Evolutionary conservation across 192 early-diverging fungal genomes (phyloP).

Genomic region (Neocallimastix lanati): DNA sequence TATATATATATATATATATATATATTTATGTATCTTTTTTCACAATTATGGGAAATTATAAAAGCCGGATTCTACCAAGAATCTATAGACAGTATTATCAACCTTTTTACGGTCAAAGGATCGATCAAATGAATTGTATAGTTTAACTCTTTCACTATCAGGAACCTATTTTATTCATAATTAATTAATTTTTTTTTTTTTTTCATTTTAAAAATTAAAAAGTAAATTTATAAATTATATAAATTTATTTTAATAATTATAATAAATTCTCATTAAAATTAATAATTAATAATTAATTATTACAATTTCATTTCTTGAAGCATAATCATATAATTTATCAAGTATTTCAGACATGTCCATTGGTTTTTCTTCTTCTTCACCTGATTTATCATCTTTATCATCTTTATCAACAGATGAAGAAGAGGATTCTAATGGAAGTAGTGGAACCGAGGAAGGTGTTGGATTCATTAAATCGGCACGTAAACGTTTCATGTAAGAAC

Average conservation of each 20-base stretch:
- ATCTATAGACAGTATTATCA: neutral
- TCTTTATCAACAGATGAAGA: neutral
- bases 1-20: too few species aligned
- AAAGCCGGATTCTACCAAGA: neutral
- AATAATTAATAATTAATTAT: neutral
- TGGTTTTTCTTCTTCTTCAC: neutral
- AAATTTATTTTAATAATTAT: too few species aligned
- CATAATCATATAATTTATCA: constrained; percentile 9
- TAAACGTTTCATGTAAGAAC: constrained; percentile 8
- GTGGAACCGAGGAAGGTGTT: neutral
- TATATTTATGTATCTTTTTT: too few species aligned
- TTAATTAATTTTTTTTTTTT: too few species aligned
- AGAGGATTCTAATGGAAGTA: neutral
- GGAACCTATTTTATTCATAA: constrained; percentile 10
- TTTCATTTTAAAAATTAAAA: too few species aligned
- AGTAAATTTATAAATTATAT: too few species aligned
- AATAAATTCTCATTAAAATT: neutral
- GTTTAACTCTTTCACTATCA: constrained; percentile 11
- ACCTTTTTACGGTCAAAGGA: constrained; percentile 9
- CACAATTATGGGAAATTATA: neutral
- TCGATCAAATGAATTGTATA: constrained; percentile 24
- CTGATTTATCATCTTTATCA: neutral
- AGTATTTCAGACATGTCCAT: constrained; percentile 11
- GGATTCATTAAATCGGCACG: constrained; percentile 9
- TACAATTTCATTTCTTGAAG: constrained; percentile 4